Evolutionary conservation across 2,329 filamentous ascomycete species (phyloP), one percentile per base, ranked within the genome.

Genomic region (Diplodia intermedia): DNA sequence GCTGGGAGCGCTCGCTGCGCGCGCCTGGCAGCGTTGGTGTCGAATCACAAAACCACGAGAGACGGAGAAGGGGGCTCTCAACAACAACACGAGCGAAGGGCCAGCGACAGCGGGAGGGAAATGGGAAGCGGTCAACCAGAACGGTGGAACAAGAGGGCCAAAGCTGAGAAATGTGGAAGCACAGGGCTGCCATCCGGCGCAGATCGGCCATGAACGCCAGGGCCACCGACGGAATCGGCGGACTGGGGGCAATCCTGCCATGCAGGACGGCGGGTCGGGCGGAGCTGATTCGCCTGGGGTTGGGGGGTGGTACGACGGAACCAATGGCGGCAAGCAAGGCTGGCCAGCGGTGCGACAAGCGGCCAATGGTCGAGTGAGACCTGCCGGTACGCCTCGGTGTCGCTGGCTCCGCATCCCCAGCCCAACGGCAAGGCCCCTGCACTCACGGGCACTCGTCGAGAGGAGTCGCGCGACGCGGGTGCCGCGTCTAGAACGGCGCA

Each of bases 1-100:
- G 70, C 72, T 69, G 71, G 73, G 73, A 76, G 76, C 68, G 73
- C 75, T 61, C 54, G 49, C 33, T 61, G 43, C 36, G 55, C 54
- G 50, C 56, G 33, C 43, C 33, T 40, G 54, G 69, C 68, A 68
- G 56, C 68, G 69, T 66, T 63, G 68, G 72, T 68, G 70, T 75
- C 70, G 71, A 71, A 55, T 70, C 62, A 67, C 68, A 60, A 66
- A 69, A 47, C 49, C 40, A 40, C 50, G n/a, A 55, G n/a, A 57
- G 53, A 47, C 12, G 33, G 54, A 31, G 26, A 33, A 26, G 20
- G 23, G 26, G 29, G 60, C 26, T 38, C 43, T 63, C 49, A 38
- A 38, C 36, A 47, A 61, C 26, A 63, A 47, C 43, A 47, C 18
- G n/a, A 47, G 9, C 40, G 20, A 18, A 33, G 43, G 60, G 20